These are phyloP conservation scores for Trichoderma hamatum DNA, from an alignment of 2,329 filamentous ascomycete species.

Conservation along the genomic window DNA sequence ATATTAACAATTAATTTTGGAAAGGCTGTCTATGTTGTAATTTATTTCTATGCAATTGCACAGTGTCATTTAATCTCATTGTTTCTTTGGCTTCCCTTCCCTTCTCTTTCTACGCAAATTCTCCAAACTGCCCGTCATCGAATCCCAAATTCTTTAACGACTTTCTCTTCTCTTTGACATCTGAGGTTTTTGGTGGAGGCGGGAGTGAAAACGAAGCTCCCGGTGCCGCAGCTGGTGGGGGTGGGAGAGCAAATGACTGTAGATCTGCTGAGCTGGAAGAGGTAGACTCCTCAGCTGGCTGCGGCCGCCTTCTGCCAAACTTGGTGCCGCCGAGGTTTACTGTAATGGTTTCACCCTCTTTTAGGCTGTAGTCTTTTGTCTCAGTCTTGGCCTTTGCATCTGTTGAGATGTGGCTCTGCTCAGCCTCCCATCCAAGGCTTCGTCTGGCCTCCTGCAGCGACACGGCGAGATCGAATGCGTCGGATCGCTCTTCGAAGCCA, in stretches of 20 bases:
- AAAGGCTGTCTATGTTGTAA: slow-evolving; percentile 17
- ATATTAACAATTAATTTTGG: slow-evolving; percentile 25
- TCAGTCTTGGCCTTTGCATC: slow-evolving; percentile 44
- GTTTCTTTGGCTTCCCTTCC: slow-evolving; percentile 18
- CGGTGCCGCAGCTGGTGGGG: slow-evolving; percentile 57
- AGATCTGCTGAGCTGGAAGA: slow-evolving; percentile 39
- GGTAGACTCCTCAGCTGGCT: slow-evolving; percentile 30
- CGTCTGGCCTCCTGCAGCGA: slow-evolving; percentile 77
- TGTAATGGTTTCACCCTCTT: slow-evolving; percentile 87
- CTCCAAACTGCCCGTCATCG: slow-evolving; percentile 85
- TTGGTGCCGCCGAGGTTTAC: slow-evolving; percentile 68
- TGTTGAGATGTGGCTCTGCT: slow-evolving; percentile 40
- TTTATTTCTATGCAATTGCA: slow-evolving; percentile 16
- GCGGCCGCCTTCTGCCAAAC: slow-evolving; percentile 53
- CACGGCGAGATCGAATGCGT: slow-evolving; percentile 85
- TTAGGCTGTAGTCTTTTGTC: slow-evolving; percentile 75
- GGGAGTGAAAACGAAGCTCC: slow-evolving; percentile 59
- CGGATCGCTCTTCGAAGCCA: slow-evolving; percentile 83
- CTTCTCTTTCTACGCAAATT: slow-evolving; percentile 61
- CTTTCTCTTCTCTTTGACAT: slow-evolving; percentile 62
- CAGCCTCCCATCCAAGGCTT: slow-evolving; percentile 62
- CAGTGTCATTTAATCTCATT: slow-evolving; percentile 12
- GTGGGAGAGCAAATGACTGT: slow-evolving; percentile 72
- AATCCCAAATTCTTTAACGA: slow-evolving; percentile 72
- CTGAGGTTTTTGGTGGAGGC: slow-evolving; percentile 66